A percentile compares a stretch with the other conserved stretches of the same genome.
Evolutionary conservation across 257 asterid species (phyloP).

Genomic region (Nicotiana paniculata): DNA sequence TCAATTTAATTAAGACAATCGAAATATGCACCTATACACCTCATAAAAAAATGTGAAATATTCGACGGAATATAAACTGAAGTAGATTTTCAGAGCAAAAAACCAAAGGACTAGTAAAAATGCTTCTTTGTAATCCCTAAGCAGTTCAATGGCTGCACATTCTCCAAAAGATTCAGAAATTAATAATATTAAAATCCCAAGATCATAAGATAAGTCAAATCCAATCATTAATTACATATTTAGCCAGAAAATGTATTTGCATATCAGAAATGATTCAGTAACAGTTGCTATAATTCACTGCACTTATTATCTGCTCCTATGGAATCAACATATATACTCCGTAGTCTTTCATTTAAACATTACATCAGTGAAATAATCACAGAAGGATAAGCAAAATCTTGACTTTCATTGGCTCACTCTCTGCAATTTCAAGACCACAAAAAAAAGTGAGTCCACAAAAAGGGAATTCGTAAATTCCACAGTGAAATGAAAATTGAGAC

Average conservation of each 20-base stretch:
- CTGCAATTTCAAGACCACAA: slow-evolving; percentile 34
- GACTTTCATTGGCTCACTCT: slow-evolving; percentile 58
- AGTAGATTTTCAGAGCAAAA: not conserved
- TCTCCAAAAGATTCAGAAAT: not conserved
- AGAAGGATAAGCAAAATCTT: slow-evolving; percentile 77
- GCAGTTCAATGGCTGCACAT: not conserved
- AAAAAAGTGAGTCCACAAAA: not conserved
- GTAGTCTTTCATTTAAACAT: not conserved
- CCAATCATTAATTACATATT: not conserved
- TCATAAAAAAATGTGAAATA: not conserved
- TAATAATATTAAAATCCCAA: not conserved
- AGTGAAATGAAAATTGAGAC: not conserved
- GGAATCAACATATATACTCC: not conserved
- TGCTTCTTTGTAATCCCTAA: not conserved
- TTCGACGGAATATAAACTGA: not conserved
- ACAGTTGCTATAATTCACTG: not conserved
- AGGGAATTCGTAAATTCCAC: not conserved
- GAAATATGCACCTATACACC: not conserved
- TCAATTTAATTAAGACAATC: not conserved
- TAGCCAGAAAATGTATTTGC: not conserved
- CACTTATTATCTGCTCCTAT: not conserved
- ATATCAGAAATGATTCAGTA: not conserved
- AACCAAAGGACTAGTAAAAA: not conserved
- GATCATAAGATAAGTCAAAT: not conserved
- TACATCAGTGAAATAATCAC: not conserved